Base-by-base conservation (phyloP, 2,329 filamentous ascomycete genomes). In the Davidsoniella australis region DNA sequence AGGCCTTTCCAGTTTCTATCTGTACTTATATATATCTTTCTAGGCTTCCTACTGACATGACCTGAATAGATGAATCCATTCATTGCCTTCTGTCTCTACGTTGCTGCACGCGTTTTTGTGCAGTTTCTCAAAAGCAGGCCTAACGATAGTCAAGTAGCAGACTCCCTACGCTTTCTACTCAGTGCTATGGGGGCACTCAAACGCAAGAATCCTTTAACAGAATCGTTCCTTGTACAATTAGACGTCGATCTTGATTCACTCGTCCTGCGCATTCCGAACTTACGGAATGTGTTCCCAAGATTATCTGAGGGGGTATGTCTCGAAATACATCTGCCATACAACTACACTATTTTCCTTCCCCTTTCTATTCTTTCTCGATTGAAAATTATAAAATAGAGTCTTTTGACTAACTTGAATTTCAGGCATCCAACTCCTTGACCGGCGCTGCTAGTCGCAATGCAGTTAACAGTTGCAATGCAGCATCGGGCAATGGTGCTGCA, bases 121-220 rank as follows among this genome's bases (percentile, higher is more conserved):
- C 89, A 96, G 61, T 95, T 93, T 59, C 71, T 96, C n/a, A 95
- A 94, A 64, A 91, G 84, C 50, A 75, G 82, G n/a, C 86, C 88
- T 0, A 81, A 89, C 26, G 89, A 96, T 62, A 77, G 72, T 59
- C 84, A 78, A 62, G 83, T 77, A 55, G 77, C 71, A 16, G 82
- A 89, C 50, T 88, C 87, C 0, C 67, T 96, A n/a, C 80, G 88
- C 50, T 96, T 98, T 61, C 72, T 96, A 14, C 72, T 96, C 2
- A 80, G 82, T 17, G 88, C 89, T 4, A 94, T 98, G 79, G 83
- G 87, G 56, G 86, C 85, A 3, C 66, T 96, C 56, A 94, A 93
- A 64, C 76, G 76, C 52, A 83, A 84, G 57, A 95, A 94, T 56
- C 88, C 88, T 0, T 69, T 98, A 45, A 94, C 89, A 0, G 88